Evolutionary conservation across 495 filamentous ascomycete genomes (phyloP), one percentile per base, ranked within the genome.

Genomic region (Darksidea phi): DNA sequence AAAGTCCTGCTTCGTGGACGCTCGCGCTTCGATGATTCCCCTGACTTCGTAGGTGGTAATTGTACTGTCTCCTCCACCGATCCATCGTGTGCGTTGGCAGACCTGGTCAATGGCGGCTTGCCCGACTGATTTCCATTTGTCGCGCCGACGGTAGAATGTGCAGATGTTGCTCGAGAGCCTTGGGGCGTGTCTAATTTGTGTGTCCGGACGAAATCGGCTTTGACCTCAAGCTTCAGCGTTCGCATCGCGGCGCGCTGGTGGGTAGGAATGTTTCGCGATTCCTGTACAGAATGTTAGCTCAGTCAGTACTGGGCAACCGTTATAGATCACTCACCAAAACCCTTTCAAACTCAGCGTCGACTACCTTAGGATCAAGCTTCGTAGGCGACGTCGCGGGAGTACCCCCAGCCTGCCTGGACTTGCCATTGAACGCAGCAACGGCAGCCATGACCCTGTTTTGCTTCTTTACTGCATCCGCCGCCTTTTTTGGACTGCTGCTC

Each of bases 161-260:
- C 61, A 34, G 46, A 62, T 51, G 18, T 42, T 36, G 18, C 57
- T 38, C 48, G 61, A 34, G 63, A 76, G 77, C 48, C 76, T 21
- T 55, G 50, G 4, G 66, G 51, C 8, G 65, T 86, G 63, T 88
- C 87, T 0, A 84, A 83, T 74, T 85, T 88, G 68, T 96, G 88
- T 68, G 96, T 90, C 60, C 86, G 83, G 67, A 97, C 90, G 63
- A 98, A 96, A 61, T 98, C 91, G 63, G 87, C 87, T 75, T 98
- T 98, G 74, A 98, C 90, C 25, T 87, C 88, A 55, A 87, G 83
- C 54, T 90, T 89, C 49, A 98, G 77, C 28, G 84, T 90, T 26
- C 94, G 84, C 90, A 98, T 96, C 74, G 91, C 91, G 70, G 93
- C 87, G 53, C 91, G 82, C 79, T 95, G 91, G 59, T 95, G 88